Percentiles rank a stretch among this genome's conserved stretches.
Evolutionary conservation across 805 yeast genomes (phyloP).

Genomic region (Cyberlindnera americana): DNA sequence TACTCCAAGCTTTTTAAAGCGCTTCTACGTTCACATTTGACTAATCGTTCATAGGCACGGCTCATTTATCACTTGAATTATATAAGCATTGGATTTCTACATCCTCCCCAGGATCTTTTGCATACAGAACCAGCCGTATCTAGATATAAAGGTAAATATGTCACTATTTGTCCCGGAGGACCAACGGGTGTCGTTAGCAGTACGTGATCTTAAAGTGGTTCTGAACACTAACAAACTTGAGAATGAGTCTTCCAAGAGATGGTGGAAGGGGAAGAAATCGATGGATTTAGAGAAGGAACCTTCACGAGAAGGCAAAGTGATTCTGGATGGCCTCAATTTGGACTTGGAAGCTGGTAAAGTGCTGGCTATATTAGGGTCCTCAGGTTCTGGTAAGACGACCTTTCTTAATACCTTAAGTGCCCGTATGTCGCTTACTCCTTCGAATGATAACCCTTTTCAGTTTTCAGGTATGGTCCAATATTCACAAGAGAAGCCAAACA

Average conservation of each 20-base stretch:
- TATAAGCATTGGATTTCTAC: too few species aligned
- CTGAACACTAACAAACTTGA: conserved; percentile 7
- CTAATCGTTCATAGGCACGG: too few species aligned
- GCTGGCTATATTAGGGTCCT: conserved; percentile 82
- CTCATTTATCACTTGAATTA: too few species aligned
- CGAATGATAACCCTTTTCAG: conserved; percentile 28
- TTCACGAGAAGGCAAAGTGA: conserved; percentile 27
- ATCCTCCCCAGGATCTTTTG: too few species aligned
- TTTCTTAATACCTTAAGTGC: conserved; percentile 63
- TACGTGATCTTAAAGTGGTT: conserved; percentile 13
- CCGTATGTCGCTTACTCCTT: conserved; percentile 26
- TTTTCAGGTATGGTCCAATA: conserved; percentile 42
- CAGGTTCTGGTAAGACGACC: conserved; percentile 86
- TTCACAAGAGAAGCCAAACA: conserved; percentile 25
- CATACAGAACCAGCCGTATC: too few species aligned
- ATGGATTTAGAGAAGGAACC: background rate
- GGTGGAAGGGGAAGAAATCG: background rate
- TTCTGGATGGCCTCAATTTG: conserved; percentile 52
- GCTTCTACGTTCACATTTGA: too few species aligned
- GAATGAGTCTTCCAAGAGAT: background rate
- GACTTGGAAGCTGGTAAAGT: conserved; percentile 58
- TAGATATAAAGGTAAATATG: background rate
- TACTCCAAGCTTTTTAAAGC: too few species aligned
- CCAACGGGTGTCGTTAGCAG: conserved; percentile 11
- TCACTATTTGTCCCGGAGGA: conserved; percentile 7